These are phyloP conservation scores for Fusarium succisae DNA, from an alignment of 2,329 filamentous ascomycete species.

Conservation along the genomic window DNA sequence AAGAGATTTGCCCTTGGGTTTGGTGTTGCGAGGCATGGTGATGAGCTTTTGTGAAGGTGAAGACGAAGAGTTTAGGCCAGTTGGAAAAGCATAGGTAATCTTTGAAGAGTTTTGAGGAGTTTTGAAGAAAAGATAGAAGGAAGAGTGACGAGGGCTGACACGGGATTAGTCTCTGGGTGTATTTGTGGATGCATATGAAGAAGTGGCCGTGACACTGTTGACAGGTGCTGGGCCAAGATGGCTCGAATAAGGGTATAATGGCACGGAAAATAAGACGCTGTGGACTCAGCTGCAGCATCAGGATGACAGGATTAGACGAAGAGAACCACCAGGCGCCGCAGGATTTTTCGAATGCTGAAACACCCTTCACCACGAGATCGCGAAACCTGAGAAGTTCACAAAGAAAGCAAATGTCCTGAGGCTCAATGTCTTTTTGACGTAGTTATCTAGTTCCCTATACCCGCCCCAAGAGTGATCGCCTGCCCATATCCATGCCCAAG, in stretches of 20 bases:
- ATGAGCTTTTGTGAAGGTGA: no score
- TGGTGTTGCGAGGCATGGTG: background rate
- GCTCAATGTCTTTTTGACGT: background rate
- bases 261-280: background rate
- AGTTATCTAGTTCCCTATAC: background rate
- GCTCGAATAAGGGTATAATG: background rate
- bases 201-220: background rate
- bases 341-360: rapidly evolving
- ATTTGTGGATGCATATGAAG: no score
- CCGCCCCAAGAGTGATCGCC: no score
- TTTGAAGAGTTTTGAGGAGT: background rate
- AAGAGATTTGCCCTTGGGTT: background rate
- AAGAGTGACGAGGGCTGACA: rapidly evolving
- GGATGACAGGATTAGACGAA: background rate
- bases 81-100: rapidly evolving
- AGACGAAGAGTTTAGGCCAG: no score
- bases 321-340: rapidly evolving
- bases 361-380: rapidly evolving
- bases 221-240: background rate
- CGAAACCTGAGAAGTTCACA: rapidly evolving
- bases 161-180: rapidly evolving
- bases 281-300: no score
- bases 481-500: background rate
- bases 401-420: background rate
- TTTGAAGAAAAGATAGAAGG: rapidly evolving